Percentiles rank a stretch among this genome's conserved stretches.
Evolutionary conservation across 805 yeast species (phyloP).

Genomic region (Kluyveromyces wickerhamii): DNA sequence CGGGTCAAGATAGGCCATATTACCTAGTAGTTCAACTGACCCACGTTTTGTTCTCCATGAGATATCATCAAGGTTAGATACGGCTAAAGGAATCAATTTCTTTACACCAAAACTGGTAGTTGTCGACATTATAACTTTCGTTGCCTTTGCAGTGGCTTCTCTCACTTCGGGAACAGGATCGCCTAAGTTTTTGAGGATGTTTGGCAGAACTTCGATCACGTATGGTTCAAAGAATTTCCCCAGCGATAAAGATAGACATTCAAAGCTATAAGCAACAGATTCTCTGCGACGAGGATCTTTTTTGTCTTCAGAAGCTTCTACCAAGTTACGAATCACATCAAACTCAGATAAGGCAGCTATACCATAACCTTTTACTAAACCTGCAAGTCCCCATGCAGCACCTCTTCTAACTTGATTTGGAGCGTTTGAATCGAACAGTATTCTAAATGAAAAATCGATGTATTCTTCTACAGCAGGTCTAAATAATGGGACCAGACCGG

Average conservation of each 20-base stretch:
- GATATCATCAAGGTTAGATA: conserved; percentile 74
- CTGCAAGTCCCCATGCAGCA: conserved; percentile 94
- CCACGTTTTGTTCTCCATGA: conserved; percentile 98
- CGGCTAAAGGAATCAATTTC: conserved; percentile 83
- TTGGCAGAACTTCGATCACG: conserved; percentile 80
- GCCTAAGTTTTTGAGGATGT: conserved; percentile 73
- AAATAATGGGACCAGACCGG: conserved; percentile 66
- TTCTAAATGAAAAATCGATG: conserved; percentile 50
- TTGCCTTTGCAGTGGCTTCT: conserved; percentile 79
- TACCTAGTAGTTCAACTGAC: conserved; percentile 89
- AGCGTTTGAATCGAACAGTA: conserved; percentile 41
- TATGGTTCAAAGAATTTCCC: conserved; percentile 88
- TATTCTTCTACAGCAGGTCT: conserved; percentile 42
- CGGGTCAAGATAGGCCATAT: conserved; percentile 97
- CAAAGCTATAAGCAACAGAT: conserved; percentile 81
- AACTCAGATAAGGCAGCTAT: conserved; percentile 64
- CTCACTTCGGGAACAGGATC: conserved; percentile 82
- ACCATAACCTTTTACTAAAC: conserved; percentile 86
- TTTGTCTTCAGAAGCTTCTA: conserved; percentile 83
- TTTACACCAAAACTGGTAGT: conserved; percentile 91
- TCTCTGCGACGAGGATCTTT: conserved; percentile 68
- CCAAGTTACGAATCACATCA: conserved; percentile 66
- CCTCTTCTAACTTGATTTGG: conserved; percentile 63
- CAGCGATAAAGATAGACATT: conserved; percentile 68
- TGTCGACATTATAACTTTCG: conserved; percentile 78